A percentile compares a stretch with the other conserved stretches of the same genome.
Conservation (phyloP, 345 rosid species). For the Rhizophora mangle region DNA sequence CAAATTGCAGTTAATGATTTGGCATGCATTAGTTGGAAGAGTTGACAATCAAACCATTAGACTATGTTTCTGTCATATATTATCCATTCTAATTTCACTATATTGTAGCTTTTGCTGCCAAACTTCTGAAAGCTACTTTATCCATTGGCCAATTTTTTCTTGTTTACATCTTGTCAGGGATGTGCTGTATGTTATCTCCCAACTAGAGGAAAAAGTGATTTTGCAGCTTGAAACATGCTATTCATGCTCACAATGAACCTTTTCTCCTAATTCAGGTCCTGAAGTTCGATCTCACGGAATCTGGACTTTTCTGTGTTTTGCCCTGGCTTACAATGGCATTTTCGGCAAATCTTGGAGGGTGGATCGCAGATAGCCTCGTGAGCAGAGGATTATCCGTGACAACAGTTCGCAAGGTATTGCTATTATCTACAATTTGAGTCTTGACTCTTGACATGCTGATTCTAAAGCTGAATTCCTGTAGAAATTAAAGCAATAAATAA, state of each 20-base stretch:
- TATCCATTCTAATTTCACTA: background rate
- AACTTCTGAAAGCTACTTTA: background rate
- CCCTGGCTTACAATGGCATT: slow-evolving; percentile 98
- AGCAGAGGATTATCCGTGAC: slow-evolving; percentile 81
- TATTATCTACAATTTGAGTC: background rate
- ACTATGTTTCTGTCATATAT: background rate
- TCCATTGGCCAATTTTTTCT: background rate
- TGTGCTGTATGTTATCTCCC: background rate
- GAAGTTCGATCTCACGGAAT: slow-evolving; percentile 86
- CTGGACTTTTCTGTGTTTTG: slow-evolving; percentile 73
- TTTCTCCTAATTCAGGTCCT: slow-evolving; percentile 47
- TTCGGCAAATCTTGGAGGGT: slow-evolving; percentile 88
- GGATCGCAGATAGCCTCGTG: slow-evolving; percentile 93
- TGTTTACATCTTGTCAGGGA: slow-evolving; percentile 3
- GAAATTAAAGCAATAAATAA: too few relatives aligned
- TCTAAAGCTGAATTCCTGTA: background rate
- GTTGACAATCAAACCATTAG: background rate
- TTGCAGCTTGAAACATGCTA: background rate
- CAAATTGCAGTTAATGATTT: background rate
- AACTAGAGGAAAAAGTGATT: background rate
- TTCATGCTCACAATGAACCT: background rate
- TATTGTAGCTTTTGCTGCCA: background rate
- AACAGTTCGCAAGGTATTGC: slow-evolving; percentile 79
- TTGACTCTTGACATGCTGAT: background rate
- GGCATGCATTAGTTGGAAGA: background rate